Base-by-base conservation (phyloP, 257 asterid species). In the Vinca minor region DNA sequence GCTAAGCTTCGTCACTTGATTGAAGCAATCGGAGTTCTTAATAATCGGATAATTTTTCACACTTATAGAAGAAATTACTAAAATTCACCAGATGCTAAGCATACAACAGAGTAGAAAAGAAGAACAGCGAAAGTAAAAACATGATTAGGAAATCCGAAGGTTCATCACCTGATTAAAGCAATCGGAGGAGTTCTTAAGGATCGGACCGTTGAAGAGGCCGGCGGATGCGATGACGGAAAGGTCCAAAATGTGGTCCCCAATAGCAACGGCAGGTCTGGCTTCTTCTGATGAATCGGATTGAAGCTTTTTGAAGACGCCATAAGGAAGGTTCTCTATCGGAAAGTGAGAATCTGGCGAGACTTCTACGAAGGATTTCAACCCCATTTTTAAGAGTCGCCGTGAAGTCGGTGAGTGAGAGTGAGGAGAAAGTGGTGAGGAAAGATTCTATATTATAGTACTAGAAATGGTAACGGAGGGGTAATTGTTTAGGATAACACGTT, bases 241-340 rank as follows among this genome's bases (percentile, higher is more conserved):
- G 82, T 93, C 98, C 74, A 89, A 79, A 65, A 93, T 88, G 60
- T 71, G 77, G 65, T 85, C 82, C 15, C 95, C 96, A 32, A 93
- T 87, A 0, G 97, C 97, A 31, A 93, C 95, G 12, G 77, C 97
- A 20, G 96, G 94, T n/a, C 90, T 44, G 70, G 97, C 81, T 41
- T 72, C 74, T 46, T n/a, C n/a, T n/a, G n/a, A n/a, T n/a, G 94
- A 79, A 71, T 42, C 70, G 44, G 90, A 72, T 66, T 60, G 77
- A 34, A 82, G 75, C 80, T 72, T 83, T n/a, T n/a, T n/a, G 84
- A 93, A 93, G 15, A 93, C 95, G 4, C 99, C 99, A 74, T 73
- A 93, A n/a, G 99, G 99, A 12, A 93, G 83, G 68, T 93, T 93
- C 82, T 93, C 95, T 20, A 93, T 77, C 21, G 98, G 95, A 78